Percentiles rank a stretch among this genome's conserved stretches.
phyloP scores from a whole-genome alignment of 2,329 filamentous ascomycete species.

The Alternaria brassicicola region DNA sequence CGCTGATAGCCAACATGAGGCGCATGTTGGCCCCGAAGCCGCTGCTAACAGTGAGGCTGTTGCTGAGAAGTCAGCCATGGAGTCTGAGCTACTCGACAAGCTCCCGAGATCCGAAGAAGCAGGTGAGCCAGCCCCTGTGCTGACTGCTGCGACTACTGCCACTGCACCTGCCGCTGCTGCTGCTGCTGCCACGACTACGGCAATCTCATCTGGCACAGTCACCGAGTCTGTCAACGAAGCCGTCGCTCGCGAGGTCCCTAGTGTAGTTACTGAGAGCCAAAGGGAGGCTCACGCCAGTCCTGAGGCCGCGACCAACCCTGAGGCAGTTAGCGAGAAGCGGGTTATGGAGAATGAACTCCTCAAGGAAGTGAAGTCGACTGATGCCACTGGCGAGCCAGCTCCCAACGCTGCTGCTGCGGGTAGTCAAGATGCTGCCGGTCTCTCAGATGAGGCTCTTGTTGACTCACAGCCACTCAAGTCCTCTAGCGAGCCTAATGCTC shows the following conservation, averaged over 20 bases:
- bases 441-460: slow-evolving; percentile 36
- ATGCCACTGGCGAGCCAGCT: slow-evolving; percentile 46
- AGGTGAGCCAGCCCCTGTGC: slow-evolving; percentile 37
- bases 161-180: neutral
- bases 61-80: slow-evolving; percentile 71
- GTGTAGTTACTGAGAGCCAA: slow-evolving; percentile 73
- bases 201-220: slow-evolving; percentile 4
- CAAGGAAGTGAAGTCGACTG: slow-evolving; percentile 4
- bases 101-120: slow-evolving; percentile 11
- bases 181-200: neutral
- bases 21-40: slow-evolving; percentile 67
- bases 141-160: slow-evolving; percentile 9
- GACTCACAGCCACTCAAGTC: slow-evolving; percentile 40
- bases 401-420: slow-evolving; percentile 10
- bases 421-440: slow-evolving; percentile 47
- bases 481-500: slow-evolving; percentile 38
- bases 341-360: slow-evolving; percentile 74
- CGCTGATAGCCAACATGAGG: slow-evolving; percentile 72
- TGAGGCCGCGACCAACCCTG: slow-evolving; percentile 68
- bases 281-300: slow-evolving; percentile 65
- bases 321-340: slow-evolving; percentile 73
- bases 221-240: slow-evolving; percentile 31
- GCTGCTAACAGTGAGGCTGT: slow-evolving; percentile 69
- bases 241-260: slow-evolving; percentile 54
- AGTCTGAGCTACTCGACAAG: slow-evolving; percentile 68